A percentile compares a stretch with the other conserved stretches of the same genome.
These are phyloP conservation scores for Waltergamsia citrina DNA, from an alignment of 2,329 filamentous ascomycete genomes.

Conservation along the genomic window DNA sequence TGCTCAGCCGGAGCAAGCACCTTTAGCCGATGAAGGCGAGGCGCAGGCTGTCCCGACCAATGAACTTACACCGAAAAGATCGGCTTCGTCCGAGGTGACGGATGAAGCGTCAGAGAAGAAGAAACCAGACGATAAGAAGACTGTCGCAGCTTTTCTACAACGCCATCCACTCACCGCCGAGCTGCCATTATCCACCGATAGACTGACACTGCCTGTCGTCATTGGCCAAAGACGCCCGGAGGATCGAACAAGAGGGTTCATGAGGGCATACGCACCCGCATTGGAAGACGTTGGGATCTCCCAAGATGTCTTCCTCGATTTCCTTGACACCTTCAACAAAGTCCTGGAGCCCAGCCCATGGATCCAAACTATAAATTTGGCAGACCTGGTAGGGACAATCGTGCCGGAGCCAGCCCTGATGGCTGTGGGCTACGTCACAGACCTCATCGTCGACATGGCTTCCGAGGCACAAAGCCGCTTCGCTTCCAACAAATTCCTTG, in stretches of 20 bases:
- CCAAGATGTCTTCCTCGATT: slow-evolving; percentile 35
- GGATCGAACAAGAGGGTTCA: slow-evolving; percentile 36
- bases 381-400: slow-evolving; percentile 24
- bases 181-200: neutral
- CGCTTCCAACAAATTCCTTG: slow-evolving; percentile 42
- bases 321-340: slow-evolving; percentile 35
- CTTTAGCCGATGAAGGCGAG: too few relatives aligned
- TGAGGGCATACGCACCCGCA: slow-evolving; percentile 41
- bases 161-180: slow-evolving; percentile 3
- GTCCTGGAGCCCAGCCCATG: slow-evolving; percentile 21
- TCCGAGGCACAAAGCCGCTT: slow-evolving; percentile 28
- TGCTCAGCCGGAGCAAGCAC: too few relatives aligned
- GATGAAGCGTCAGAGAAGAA: too few relatives aligned
- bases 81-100: too few relatives aligned
- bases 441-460: slow-evolving; percentile 28
- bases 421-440: slow-evolving; percentile 30
- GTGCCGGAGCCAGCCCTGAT: slow-evolving; percentile 28
- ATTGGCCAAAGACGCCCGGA: slow-evolving; percentile 41
- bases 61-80: too few relatives aligned
- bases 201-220: slow-evolving; percentile 34
- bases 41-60: too few relatives aligned
- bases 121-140: too few relatives aligned
- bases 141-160: too few relatives aligned
- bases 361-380: slow-evolving; percentile 29
- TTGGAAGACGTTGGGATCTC: slow-evolving; percentile 35